Conservation (phyloP, 371 early-diverging fungal species). For the Apophysomyces ossiformis region DNA sequence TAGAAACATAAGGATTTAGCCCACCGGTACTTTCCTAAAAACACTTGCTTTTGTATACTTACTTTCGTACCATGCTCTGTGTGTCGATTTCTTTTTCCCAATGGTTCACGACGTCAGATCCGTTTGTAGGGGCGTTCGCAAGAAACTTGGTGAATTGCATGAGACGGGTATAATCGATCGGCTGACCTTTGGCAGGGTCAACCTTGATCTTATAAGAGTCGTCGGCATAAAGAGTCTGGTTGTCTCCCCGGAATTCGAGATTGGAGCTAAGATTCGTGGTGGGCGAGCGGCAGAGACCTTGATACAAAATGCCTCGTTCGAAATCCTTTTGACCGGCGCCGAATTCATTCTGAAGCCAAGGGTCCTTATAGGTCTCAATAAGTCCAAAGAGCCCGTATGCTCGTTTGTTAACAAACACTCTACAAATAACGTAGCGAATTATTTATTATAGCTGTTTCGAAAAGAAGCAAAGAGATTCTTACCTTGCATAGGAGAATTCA, state of each 20-base stretch:
- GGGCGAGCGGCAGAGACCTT: conserved; percentile 14
- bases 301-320: conserved; percentile 22
- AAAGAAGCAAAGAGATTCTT: background rate
- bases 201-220: conserved; percentile 26
- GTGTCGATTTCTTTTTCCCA: conserved; percentile 31
- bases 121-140: conserved; percentile 24
- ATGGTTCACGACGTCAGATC: conserved; percentile 13
- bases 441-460: too few relatives aligned
- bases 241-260: conserved; percentile 23
- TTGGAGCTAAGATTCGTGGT: conserved; percentile 6
- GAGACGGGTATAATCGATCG: conserved; percentile 13
- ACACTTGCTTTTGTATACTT: background rate
- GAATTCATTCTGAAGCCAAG: conserved; percentile 25
- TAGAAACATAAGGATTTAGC: background rate
- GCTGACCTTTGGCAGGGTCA: conserved; percentile 20
- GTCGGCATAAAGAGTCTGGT: conserved; percentile 20
- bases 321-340: conserved; percentile 14
- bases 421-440: background rate
- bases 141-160: conserved; percentile 28
- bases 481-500: conserved; percentile 25
- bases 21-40: background rate
- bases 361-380: conserved; percentile 23
- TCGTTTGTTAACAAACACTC: conserved; percentile 24
- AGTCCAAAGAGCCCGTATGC: conserved; percentile 26
- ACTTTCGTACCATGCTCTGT: conserved; percentile 33